Evolutionary conservation across 805 yeast species (phyloP), one percentile per base, ranked within the genome.

Genomic region (Candida tibetensis): DNA sequence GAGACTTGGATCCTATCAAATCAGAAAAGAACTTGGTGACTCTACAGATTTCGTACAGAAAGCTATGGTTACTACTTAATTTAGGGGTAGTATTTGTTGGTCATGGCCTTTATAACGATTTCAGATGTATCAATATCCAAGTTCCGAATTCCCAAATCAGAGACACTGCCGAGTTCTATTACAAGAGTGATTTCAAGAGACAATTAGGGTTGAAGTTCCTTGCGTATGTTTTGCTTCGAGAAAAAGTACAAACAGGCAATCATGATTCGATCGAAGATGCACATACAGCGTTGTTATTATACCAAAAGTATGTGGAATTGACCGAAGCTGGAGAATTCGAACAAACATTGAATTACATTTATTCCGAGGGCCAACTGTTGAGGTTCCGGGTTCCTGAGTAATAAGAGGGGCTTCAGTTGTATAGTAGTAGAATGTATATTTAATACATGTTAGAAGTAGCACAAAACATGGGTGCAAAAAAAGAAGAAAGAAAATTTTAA

Each of bases 221-320:
- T 56, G 88, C 95, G 9, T 89, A 89, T 73, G 79, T 79, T 19
- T 69, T 91, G 32, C 68, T 93, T 37, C 76, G 75, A 23, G 81
- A 79, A 44, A 74, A 79, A 34, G 95, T 95, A 22, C 99, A 93
- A 58, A 80, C 79, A 2, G 95, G 93, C 2, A 91, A 91, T 55
- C 99, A 93, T 61, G 98, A 95, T 57, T 91, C 98, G 1, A 89
- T 93, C 31, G 99, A 93, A 55, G 99, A 93, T 66, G 97, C 99
- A 0, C 67, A 72, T 40, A 83, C 95, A 8, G 98, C 99, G 0
- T 70, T 93, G 49, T 60, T 76, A 31, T 64, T 93, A 25, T 95
- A 86, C 64, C 76, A 78, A 44, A 80, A 78, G 52, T 91, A 86
- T 53, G 60, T 76, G 52, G 81, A 82, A 46, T 69, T 91, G 46